Base-by-base conservation (phyloP, 768 basidiomycete genomes). In the Agaricus subrufescens region DNA sequence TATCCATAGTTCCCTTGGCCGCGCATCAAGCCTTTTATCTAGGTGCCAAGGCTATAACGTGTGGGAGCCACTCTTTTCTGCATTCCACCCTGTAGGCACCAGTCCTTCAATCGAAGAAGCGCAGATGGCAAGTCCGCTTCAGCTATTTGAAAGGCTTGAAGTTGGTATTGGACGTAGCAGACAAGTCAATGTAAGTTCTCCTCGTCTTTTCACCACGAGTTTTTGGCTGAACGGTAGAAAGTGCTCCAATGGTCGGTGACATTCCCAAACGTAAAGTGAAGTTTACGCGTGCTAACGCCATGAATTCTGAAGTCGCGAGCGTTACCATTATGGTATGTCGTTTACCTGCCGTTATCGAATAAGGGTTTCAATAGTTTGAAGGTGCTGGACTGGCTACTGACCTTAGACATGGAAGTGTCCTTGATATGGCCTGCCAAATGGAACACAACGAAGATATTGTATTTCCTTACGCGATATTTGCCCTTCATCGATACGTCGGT, bases 331-430 rank as follows among this genome's bases (percentile, higher is more conserved):
- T 56, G 48, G 55, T 56, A 8, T 23, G 49, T 9, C 31, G 4
- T 23, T 52, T 6, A n/a, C 12, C 19, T 29, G 4, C 19, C 15
- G 29, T 30, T 14, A 29, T n/a, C 12, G 9, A 26, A 8, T 34
- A 11, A 34, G 34, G 7, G 11, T 34, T 34, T 11, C 11, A 34
- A 34, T 11, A 3, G 5, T 34, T 25, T 34, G n/a, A 14, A 56
- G 54, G 53, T 19, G 31, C 39, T 55, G 10, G 67, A 69, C 56
- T 66, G 60, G 58, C 38, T 66, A 30, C 50, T 67, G 49, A 69
- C 67, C 15, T 51, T 67, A 10, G 54, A 62, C 4, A n/a, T 58
- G 14, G 67, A 69, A 50, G 52, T 58, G 9, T 47, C 45, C 7
- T 38, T 58, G 25, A 29, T 58, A 19, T 58, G 57, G 57, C 19